Evolutionary conservation across 2,329 filamentous ascomycete genomes (phyloP).

Genomic region (Phialophora macrospora): DNA sequence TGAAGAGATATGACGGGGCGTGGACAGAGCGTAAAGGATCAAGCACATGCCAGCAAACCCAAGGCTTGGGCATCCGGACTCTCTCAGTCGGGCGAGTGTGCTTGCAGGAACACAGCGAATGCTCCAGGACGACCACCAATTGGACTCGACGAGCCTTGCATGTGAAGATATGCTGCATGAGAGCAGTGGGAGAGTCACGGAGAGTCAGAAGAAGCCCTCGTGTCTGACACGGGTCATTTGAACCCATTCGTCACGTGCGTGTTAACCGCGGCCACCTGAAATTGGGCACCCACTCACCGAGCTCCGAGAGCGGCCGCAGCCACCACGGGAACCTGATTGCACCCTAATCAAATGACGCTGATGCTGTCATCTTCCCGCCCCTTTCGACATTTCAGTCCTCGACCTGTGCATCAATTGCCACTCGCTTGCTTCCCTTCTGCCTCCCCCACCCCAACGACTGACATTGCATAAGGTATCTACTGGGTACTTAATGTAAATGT

Average conservation of each 20-base stretch:
- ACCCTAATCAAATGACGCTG: constrained; percentile 1
- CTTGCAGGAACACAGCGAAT: constrained; percentile 10
- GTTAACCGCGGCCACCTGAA: neutral
- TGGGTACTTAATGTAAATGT: neutral
- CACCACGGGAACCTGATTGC: neutral
- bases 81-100: constrained; percentile 8
- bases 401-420: neutral
- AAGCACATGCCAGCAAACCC: constrained; percentile 9
- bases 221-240: constrained; percentile 5
- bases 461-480: constrained; percentile 1
- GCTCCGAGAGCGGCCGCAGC: too few species aligned
- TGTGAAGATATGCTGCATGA: constrained; percentile 23
- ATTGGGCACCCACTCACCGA: neutral
- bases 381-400: neutral
- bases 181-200: neutral
- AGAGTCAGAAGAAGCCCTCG: neutral
- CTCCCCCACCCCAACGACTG: constrained; percentile 2
- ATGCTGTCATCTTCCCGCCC: neutral
- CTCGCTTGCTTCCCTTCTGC: constrained; percentile 1
- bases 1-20: neutral
- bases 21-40: neutral
- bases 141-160: constrained; percentile 19
- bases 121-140: constrained; percentile 18
- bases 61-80: neutral
- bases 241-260: neutral